phyloP scores from a whole-genome alignment of 2,329 filamentous ascomycete species.

The Fusarium fujikuroi region DNA sequence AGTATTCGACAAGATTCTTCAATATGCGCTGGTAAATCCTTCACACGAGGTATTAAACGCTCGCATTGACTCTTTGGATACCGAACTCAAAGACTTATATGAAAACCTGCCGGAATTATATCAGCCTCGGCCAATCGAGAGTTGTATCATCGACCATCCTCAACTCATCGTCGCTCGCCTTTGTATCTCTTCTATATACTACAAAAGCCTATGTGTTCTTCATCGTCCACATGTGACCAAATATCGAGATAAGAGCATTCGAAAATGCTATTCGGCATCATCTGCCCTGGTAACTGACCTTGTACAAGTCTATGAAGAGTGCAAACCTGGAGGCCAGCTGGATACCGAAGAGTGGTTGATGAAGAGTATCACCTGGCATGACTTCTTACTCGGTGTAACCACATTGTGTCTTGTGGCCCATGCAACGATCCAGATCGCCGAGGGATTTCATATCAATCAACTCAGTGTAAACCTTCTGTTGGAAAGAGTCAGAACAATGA shows the following conservation, averaged over 20 bases:
- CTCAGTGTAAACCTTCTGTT: not conserved
- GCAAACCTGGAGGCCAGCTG: not conserved
- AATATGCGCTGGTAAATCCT: not conserved
- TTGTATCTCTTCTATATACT: not conserved
- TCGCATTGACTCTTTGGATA: not conserved
- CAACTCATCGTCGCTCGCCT: not conserved
- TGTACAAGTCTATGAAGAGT: not conserved
- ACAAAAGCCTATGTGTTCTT: not conserved
- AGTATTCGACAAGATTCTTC: not conserved
- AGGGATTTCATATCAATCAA: not conserved
- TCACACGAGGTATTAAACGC: not conserved
- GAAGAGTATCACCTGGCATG: slow-evolving; percentile 4
- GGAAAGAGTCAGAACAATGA: not conserved
- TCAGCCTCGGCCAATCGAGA: not conserved
- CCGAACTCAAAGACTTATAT: not conserved
- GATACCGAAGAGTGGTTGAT: not conserved
- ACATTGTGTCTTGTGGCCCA: not conserved
- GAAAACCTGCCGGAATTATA: not conserved
- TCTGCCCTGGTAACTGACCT: not conserved
- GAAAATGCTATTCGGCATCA: not conserved
- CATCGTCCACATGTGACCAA: not conserved
- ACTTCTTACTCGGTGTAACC: not conserved
- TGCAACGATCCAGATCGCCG: rapidly evolving
- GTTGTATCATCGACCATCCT: not conserved
- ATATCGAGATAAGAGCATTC: not conserved